Conservation (phyloP, 225 moss, liverwort and hornwort species). For the Polytrichum formosum region DNA sequence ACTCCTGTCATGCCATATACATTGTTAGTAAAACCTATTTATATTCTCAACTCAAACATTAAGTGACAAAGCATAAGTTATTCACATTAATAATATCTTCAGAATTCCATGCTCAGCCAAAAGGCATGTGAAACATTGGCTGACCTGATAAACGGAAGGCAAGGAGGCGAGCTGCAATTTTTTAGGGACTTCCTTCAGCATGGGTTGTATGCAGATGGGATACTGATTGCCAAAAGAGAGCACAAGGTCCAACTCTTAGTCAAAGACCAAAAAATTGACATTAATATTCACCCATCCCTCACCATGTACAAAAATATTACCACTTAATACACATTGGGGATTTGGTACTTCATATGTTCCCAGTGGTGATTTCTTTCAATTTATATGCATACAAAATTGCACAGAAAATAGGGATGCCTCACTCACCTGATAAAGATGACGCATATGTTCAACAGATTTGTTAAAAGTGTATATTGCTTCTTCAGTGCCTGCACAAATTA, state of each 20-base stretch:
- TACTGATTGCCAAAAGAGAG: constrained; percentile 24
- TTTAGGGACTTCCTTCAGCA: constrained; percentile 34
- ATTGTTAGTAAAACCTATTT: background rate
- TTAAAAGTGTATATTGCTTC: constrained; percentile 8
- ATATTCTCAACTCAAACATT: background rate
- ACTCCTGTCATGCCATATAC: constrained; percentile 26
- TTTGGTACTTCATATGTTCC: too few relatives aligned
- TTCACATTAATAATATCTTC: too few relatives aligned
- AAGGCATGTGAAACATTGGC: background rate
- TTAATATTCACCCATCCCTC: too few relatives aligned
- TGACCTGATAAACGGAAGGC: constrained; percentile 50
- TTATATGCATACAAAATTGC: too few relatives aligned
- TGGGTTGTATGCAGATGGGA: constrained; percentile 1
- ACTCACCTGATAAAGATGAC: constrained; percentile 52
- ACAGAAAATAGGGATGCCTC: constrained; percentile 8
- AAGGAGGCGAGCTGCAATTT: constrained; percentile 27
- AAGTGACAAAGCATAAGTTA: too few relatives aligned
- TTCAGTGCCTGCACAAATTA: constrained; percentile 14
- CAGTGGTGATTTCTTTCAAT: too few relatives aligned
- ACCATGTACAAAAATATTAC: too few relatives aligned
- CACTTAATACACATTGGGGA: too few relatives aligned
- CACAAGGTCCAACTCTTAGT: too few relatives aligned
- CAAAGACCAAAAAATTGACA: too few relatives aligned
- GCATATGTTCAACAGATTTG: constrained; percentile 23
- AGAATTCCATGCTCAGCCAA: too few relatives aligned